phyloP scores from a whole-genome alignment of 495 filamentous ascomycete species.

The Acidomyces sp. region DNA sequence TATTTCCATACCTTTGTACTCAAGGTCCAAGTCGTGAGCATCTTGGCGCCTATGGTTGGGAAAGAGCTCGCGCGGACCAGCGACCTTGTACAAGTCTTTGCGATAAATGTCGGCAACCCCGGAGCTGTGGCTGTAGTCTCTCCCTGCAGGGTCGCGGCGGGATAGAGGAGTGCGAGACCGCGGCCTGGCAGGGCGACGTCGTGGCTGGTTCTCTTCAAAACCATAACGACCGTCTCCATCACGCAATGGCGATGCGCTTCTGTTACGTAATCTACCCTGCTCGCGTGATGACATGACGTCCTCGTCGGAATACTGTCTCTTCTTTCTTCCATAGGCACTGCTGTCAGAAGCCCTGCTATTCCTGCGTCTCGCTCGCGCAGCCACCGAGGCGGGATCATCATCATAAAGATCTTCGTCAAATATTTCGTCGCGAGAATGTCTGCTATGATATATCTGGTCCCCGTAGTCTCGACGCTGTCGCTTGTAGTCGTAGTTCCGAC shows the following conservation, averaged over 20 bases:
- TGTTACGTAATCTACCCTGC: constrained; percentile 26
- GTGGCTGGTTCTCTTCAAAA: constrained; percentile 30
- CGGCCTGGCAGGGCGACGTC: constrained; percentile 3
- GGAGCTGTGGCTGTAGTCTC: neutral
- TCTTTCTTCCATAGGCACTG: constrained; percentile 26
- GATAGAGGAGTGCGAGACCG: constrained; percentile 11
- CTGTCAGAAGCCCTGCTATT: constrained; percentile 12
- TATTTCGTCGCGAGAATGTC: constrained; percentile 30
- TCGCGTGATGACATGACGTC: constrained; percentile 24
- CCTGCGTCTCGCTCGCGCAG: constrained; percentile 11
- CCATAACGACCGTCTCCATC: constrained; percentile 46
- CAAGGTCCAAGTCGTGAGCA: constrained; percentile 47
- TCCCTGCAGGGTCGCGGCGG: neutral
- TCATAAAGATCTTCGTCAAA: constrained; percentile 72
- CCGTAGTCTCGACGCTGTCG: constrained; percentile 40
- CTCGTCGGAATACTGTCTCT: constrained; percentile 15
- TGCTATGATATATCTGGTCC: constrained; percentile 40
- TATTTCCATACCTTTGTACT: too few relatives aligned
- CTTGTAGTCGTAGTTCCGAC: constrained; percentile 45
- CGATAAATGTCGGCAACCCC: constrained; percentile 5
- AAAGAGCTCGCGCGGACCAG: constrained; percentile 49
- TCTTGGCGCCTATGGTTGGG: constrained; percentile 53
- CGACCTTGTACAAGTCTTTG: constrained; percentile 26
- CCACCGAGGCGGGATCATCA: constrained; percentile 36
- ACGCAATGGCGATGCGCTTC: constrained; percentile 58